Percentiles rank a stretch among this genome's conserved stretches.
phyloP scores from a whole-genome alignment of 1,284 basidiomycete genomes.

The Trichosporon coremiiforme region DNA sequence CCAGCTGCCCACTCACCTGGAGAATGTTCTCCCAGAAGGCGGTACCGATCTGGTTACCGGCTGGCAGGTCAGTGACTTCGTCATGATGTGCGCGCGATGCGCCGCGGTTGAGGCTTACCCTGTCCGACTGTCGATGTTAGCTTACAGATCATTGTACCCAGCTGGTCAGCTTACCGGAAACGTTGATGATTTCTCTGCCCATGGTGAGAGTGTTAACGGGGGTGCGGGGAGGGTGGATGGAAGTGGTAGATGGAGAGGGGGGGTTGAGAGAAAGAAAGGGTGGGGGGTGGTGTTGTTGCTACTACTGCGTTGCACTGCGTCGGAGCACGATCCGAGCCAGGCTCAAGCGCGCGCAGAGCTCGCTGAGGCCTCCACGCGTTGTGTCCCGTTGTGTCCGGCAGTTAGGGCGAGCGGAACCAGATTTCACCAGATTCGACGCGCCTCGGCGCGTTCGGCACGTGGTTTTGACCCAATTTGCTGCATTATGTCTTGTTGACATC shows the following conservation, averaged over 20 bases:
- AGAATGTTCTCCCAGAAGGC: constrained; percentile 56
- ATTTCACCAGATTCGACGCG: constrained; percentile 4
- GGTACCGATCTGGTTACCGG: constrained; percentile 52
- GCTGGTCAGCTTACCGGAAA: constrained; percentile 39
- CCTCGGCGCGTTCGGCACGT: background rate
- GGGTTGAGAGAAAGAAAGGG: background rate
- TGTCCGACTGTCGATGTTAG: constrained; percentile 36
- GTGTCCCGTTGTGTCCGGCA: constrained; percentile 1
- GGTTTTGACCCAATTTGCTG: background rate
- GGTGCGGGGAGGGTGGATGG: constrained; percentile 2
- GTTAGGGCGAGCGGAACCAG: constrained; percentile 1
- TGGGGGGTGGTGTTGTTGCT: constrained; percentile 9
- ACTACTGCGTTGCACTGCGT: background rate
- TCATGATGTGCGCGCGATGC: background rate
- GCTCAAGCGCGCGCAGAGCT: background rate
- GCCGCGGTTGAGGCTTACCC: constrained; percentile 28
- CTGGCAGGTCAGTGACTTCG: constrained; percentile 27
- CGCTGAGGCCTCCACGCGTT: constrained; percentile 13
- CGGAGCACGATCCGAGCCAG: constrained; percentile 17
- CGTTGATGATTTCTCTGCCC: constrained; percentile 51
- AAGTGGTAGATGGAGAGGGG: constrained; percentile 1
- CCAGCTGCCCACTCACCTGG: constrained; percentile 30
- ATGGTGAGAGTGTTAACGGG: constrained; percentile 29
- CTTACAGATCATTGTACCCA: background rate
- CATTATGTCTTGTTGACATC: background rate